Evolutionary conservation across 202 grass and related monocot species (phyloP).

Genomic region (Eragrostis tef): DNA sequence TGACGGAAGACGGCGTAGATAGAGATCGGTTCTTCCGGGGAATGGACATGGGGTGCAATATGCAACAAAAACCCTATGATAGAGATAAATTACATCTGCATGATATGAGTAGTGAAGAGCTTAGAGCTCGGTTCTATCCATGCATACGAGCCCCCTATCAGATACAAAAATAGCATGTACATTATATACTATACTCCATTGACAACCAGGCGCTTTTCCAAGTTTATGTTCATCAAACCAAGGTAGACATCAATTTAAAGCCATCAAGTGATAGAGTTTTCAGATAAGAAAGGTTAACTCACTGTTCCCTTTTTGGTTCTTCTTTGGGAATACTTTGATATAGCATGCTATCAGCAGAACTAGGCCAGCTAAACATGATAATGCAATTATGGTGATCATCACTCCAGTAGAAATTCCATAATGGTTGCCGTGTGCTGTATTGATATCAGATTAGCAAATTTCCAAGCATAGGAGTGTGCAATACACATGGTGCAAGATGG

Average conservation of each 20-base stretch:
- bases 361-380: slow-evolving; percentile 43
- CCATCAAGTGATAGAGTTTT: not conserved
- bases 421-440: slow-evolving; percentile 34
- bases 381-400: slow-evolving; percentile 43
- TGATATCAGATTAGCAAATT: slow-evolving; percentile 42
- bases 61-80: not conserved
- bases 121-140: not conserved
- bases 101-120: no score
- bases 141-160: not conserved
- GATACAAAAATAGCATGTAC: no score
- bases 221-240: not conserved
- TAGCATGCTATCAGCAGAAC: slow-evolving; percentile 46
- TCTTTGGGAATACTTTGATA: slow-evolving; percentile 47
- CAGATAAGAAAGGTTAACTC: slow-evolving; percentile 42
- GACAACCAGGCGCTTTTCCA: no score
- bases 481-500: not conserved
- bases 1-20: no score
- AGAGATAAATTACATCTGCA: not conserved
- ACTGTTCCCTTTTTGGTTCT: slow-evolving; percentile 49
- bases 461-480: slow-evolving; percentile 1
- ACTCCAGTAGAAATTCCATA: slow-evolving; percentile 41
- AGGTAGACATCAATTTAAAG: not conserved
- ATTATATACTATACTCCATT: no score
- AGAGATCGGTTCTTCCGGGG: no score
- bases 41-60: not conserved